Evolutionary conservation across 1,284 basidiomycete genomes (phyloP), one percentile per base, ranked within the genome.

Genomic region (Agaricales sp.): DNA sequence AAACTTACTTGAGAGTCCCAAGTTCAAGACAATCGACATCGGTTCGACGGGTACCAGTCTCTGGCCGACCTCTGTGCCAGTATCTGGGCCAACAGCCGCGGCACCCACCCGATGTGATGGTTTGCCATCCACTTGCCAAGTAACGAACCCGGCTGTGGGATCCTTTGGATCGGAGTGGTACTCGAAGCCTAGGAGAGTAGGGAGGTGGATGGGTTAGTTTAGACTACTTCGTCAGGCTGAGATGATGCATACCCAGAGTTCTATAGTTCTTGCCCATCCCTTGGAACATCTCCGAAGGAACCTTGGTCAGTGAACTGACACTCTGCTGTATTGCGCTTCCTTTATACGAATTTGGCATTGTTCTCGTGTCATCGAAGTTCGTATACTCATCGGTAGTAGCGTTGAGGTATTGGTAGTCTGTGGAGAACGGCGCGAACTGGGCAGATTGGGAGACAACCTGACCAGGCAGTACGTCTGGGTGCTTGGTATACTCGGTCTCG

Each of bases 31-130:
- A 53, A 85, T 70, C 50, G 73, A 74, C 74, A 78, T 82, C 1
- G 87, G 87, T 58, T 91, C 88, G 57, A 86, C 80, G 1, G 86
- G 73, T 4, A 91, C 77, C 35, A 87, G 59, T 51, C 87, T 63
- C 54, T 78, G 76, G 1, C 69, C 68, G n/a, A 90, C 70, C 25
- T 69, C 66, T 21, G 66, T 68, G 1, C 71, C 71, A 0, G 66
- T 68, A 58, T 87, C 84, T 3, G 80, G 67, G 0, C 66, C 75
- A 4, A 87, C 67, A 24, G 82, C 73, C 1, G 55, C 49, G 0
- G 80, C 78, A 6, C 74, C 69, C 56, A 89, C 59, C 3, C 74
- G 70, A 55, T 73, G 71, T 3, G 70, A 69, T n/a, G 66, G 64
- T 51, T 64, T 61, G 4, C 78, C 80, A 51, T 80, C 70, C 14